These are phyloP conservation scores for Aspergillus ustus DNA, from an alignment of 2,329 filamentous ascomycete species.

Conservation along the genomic window DNA sequence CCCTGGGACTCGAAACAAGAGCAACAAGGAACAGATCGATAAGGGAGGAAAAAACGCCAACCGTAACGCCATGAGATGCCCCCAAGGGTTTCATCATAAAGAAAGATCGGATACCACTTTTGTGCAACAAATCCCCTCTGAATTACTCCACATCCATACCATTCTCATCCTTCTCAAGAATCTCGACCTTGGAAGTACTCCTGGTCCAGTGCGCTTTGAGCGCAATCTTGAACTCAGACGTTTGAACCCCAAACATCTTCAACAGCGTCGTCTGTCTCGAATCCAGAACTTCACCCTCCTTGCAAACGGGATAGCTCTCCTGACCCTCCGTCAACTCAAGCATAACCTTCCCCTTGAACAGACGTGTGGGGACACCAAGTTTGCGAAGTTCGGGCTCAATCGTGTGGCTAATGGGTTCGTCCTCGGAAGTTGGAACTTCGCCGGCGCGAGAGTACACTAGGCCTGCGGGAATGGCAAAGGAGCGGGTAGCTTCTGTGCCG, in stretches of 20 bases:
- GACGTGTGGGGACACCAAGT: conserved; percentile 84
- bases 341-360: conserved; percentile 86
- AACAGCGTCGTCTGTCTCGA: conserved; percentile 89
- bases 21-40: conserved; percentile 26
- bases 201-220: conserved; percentile 68
- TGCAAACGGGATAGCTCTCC: conserved; percentile 75
- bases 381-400: conserved; percentile 89
- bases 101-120: conserved; percentile 21
- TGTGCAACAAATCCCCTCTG: neutral
- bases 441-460: conserved; percentile 78
- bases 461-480: conserved; percentile 82
- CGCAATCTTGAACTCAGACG: conserved; percentile 86
- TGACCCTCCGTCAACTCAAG: conserved; percentile 59
- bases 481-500: conserved; percentile 73
- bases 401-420: conserved; percentile 84
- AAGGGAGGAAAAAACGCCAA: conserved; percentile 35
- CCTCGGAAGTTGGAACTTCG: conserved; percentile 77
- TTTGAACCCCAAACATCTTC: conserved; percentile 89
- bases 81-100: conserved; percentile 33
- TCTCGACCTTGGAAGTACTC: conserved; percentile 44
- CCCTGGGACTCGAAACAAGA: conserved; percentile 22
- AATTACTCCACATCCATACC: conserved; percentile 49
- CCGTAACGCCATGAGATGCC: conserved; percentile 45
- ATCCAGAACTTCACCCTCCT: conserved; percentile 82
- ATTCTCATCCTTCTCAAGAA: conserved; percentile 41